These are phyloP conservation scores for Chaetomiaceae sp. DNA, from an alignment of 2,329 filamentous ascomycete genomes.

Conservation along the genomic window DNA sequence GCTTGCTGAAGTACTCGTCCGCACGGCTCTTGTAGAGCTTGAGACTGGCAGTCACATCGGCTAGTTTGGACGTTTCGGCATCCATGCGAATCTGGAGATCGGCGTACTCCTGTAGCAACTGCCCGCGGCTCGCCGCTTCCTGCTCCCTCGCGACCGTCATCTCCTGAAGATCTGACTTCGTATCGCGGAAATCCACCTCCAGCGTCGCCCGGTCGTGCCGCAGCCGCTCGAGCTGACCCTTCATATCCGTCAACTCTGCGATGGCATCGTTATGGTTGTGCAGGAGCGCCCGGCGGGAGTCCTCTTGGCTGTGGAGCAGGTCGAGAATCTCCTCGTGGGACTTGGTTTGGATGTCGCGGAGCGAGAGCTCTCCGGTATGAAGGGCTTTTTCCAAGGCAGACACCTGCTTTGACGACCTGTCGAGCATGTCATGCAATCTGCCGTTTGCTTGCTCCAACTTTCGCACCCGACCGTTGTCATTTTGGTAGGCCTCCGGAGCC, in stretches of 20 bases:
- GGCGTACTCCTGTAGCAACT: constrained; percentile 85
- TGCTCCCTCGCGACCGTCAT: constrained; percentile 73
- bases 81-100: constrained; percentile 92
- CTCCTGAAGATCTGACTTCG: constrained; percentile 76
- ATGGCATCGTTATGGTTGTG: constrained; percentile 81
- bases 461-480: constrained; percentile 76
- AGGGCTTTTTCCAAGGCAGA: constrained; percentile 83
- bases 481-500: constrained; percentile 52
- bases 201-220: constrained; percentile 72
- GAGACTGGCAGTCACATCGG: constrained; percentile 77
- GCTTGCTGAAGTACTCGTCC: constrained; percentile 94
- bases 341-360: constrained; percentile 86
- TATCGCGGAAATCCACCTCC: constrained; percentile 83
- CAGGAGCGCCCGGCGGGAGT: constrained; percentile 73
- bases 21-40: constrained; percentile 85
- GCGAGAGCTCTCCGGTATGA: constrained; percentile 76
- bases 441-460: constrained; percentile 90
- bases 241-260: constrained; percentile 78
- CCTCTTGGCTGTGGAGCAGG: constrained; percentile 86
- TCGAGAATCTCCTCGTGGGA: constrained; percentile 94
- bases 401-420: constrained; percentile 89
- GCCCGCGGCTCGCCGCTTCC: constrained; percentile 77
- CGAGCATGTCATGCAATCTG: constrained; percentile 86
- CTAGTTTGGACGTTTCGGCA: constrained; percentile 75
- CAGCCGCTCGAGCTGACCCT: constrained; percentile 78